phyloP scores from a whole-genome alignment of 2,329 filamentous ascomycete genomes.

The Penicillium sp. region DNA sequence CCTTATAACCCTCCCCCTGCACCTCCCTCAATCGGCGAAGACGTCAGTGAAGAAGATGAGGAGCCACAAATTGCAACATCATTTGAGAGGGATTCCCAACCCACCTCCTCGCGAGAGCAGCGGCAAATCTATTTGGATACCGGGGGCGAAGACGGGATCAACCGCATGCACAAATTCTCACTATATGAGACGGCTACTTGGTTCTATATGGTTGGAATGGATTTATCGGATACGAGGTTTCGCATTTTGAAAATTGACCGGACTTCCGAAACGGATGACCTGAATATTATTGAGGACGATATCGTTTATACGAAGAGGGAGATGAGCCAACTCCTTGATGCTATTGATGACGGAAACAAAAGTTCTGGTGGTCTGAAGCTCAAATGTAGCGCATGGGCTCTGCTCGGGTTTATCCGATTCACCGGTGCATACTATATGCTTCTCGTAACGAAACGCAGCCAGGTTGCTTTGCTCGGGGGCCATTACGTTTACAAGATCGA shows the following conservation, averaged over 20 bases:
- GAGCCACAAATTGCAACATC: slow-evolving; percentile 51
- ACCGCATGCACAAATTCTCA: slow-evolving; percentile 92
- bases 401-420: slow-evolving; percentile 94
- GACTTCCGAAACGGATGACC: slow-evolving; percentile 76
- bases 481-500: slow-evolving; percentile 97
- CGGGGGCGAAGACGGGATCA: slow-evolving; percentile 53
- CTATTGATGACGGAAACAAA: slow-evolving; percentile 94
- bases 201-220: slow-evolving; percentile 93
- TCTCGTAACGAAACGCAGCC: slow-evolving; percentile 91
- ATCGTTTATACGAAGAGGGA: slow-evolving; percentile 91
- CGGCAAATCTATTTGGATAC: slow-evolving; percentile 41
- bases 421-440: slow-evolving; percentile 98
- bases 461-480: slow-evolving; percentile 93
- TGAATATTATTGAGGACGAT: slow-evolving; percentile 90
- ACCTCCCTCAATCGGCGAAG: slow-evolving; percentile 36
- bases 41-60: slow-evolving; percentile 47
- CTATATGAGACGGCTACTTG: slow-evolving; percentile 92
- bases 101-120: slow-evolving; percentile 44
- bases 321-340: slow-evolving; percentile 90
- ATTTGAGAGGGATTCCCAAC: slow-evolving; percentile 49
- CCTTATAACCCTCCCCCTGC: slow-evolving; percentile 38
- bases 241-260: slow-evolving; percentile 94
- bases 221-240: slow-evolving; percentile 86
- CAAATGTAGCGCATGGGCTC: slow-evolving; percentile 88
- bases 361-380: slow-evolving; percentile 86